Evolutionary conservation across 2,329 filamentous ascomycete species (phyloP).

Genomic region (Daldinia sp.): DNA sequence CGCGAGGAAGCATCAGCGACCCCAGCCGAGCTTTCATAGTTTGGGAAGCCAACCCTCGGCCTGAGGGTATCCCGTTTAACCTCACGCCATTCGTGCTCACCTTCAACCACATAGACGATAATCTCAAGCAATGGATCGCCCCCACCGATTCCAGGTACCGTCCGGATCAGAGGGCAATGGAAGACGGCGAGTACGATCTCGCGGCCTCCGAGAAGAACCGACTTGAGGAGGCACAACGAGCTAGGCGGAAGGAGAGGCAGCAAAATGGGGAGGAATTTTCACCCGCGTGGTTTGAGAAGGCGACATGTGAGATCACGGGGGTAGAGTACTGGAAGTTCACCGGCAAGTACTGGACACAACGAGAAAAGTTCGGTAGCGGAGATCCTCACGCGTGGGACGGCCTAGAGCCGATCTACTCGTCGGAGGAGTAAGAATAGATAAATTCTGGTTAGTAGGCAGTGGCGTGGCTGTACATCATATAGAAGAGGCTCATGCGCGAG

Average conservation of each 20-base stretch:
- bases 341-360: slow-evolving; percentile 84
- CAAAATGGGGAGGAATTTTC: slow-evolving; percentile 79
- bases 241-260: slow-evolving; percentile 76
- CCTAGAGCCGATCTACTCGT: slow-evolving; percentile 76
- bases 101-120: slow-evolving; percentile 90
- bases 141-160: slow-evolving; percentile 93
- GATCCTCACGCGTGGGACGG: slow-evolving; percentile 69
- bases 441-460: not conserved
- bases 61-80: slow-evolving; percentile 91
- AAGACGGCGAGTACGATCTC: slow-evolving; percentile 95
- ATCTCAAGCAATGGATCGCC: slow-evolving; percentile 77
- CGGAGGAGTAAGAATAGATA: slow-evolving; percentile 20
- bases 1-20: slow-evolving; percentile 65
- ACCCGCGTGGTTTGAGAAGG: slow-evolving; percentile 85
- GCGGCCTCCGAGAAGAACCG: slow-evolving; percentile 94
- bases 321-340: slow-evolving; percentile 92
- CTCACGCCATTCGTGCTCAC: slow-evolving; percentile 95
- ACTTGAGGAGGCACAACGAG: slow-evolving; percentile 89
- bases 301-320: slow-evolving; percentile 78
- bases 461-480: slow-evolving; percentile 16
- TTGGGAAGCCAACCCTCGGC: slow-evolving; percentile 87
- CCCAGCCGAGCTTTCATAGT: slow-evolving; percentile 84
- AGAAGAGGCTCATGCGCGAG: slow-evolving; percentile 4
- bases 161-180: slow-evolving; percentile 97
- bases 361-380: slow-evolving; percentile 71